Evolutionary conservation across 106 monocot genomes (phyloP).

Genomic region (Acorus calamus): DNA sequence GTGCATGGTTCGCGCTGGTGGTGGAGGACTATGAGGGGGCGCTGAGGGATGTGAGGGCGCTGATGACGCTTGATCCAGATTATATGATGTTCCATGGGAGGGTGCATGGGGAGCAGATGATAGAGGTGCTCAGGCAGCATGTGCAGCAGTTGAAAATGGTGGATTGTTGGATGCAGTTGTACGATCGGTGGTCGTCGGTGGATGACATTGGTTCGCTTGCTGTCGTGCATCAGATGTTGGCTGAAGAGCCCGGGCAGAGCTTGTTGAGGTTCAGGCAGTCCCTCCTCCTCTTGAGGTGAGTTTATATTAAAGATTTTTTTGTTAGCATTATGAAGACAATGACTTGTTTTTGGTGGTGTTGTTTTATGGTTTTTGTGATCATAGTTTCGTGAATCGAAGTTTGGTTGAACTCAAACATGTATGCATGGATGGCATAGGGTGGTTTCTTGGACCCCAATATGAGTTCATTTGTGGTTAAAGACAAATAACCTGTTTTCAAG

Average conservation of each 20-base stretch:
- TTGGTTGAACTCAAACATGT: too few species aligned
- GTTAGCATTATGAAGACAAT: not conserved
- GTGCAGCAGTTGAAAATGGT: slow-evolving; percentile 79
- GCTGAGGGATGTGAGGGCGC: slow-evolving; percentile 69
- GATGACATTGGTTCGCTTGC: slow-evolving; percentile 97
- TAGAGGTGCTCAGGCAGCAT: slow-evolving; percentile 61
- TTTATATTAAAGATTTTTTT: not conserved
- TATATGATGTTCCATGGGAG: slow-evolving; percentile 94
- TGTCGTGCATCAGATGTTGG: slow-evolving; percentile 95
- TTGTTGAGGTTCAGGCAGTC: slow-evolving; percentile 79
- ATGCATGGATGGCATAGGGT: too few species aligned
- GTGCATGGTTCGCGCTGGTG: slow-evolving; percentile 78
- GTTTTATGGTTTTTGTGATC: not conserved
- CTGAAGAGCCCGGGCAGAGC: slow-evolving; percentile 72
- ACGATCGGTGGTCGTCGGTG: slow-evolving; percentile 91
- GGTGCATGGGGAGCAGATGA: slow-evolving; percentile 70
- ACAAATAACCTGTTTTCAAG: too few species aligned
- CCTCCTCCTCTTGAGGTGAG: slow-evolving; percentile 75
- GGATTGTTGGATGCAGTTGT: slow-evolving; percentile 99
- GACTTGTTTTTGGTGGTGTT: not conserved
- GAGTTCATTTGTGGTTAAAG: too few species aligned
- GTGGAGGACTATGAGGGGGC: slow-evolving; percentile 56
- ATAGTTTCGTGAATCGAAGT: not conserved
- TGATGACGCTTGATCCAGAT: slow-evolving; percentile 74
- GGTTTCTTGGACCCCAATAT: too few species aligned